Evolutionary conservation across 2,329 filamentous ascomycete genomes (phyloP).

Genomic region (Westerdykella ornata): DNA sequence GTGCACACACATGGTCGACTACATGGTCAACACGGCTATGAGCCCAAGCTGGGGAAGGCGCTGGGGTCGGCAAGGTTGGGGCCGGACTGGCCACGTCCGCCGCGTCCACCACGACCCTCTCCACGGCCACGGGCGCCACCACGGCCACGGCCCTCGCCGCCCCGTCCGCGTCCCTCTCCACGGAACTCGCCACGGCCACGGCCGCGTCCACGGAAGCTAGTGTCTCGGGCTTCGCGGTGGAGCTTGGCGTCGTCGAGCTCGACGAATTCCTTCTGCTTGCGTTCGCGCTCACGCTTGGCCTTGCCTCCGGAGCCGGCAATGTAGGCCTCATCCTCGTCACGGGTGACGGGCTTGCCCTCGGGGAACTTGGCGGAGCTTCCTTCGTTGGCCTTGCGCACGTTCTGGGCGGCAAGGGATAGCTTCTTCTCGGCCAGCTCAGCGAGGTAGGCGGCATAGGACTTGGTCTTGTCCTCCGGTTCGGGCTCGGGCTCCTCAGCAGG

Average conservation of each 20-base stretch:
- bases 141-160: conserved; percentile 48
- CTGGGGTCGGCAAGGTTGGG: conserved; percentile 47
- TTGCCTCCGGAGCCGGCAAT: conserved; percentile 69
- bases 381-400: conserved; percentile 88
- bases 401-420: conserved; percentile 58
- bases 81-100: conserved; percentile 42
- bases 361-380: conserved; percentile 94
- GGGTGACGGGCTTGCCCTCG: conserved; percentile 61
- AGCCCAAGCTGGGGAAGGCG: conserved; percentile 50
- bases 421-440: conserved; percentile 72
- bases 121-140: conserved; percentile 44
- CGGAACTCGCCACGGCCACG: conserved; percentile 44
- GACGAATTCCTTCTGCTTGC: conserved; percentile 83
- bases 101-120: conserved; percentile 44
- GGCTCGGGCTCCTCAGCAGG: conserved; percentile 46
- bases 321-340: conserved; percentile 60
- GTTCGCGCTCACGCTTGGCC: conserved; percentile 74
- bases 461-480: conserved; percentile 74
- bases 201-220: conserved; percentile 20
- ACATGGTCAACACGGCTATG: conserved; percentile 27
- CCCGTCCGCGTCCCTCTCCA: conserved; percentile 48
- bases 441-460: conserved; percentile 86
- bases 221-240: conserved; percentile 46
- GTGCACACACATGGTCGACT: too few relatives aligned
- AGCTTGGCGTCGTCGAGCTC: conserved; percentile 72